These are phyloP conservation scores for Apiotrichum sp. DNA, from an alignment of 1,284 basidiomycete genomes.

Conservation along the genomic window DNA sequence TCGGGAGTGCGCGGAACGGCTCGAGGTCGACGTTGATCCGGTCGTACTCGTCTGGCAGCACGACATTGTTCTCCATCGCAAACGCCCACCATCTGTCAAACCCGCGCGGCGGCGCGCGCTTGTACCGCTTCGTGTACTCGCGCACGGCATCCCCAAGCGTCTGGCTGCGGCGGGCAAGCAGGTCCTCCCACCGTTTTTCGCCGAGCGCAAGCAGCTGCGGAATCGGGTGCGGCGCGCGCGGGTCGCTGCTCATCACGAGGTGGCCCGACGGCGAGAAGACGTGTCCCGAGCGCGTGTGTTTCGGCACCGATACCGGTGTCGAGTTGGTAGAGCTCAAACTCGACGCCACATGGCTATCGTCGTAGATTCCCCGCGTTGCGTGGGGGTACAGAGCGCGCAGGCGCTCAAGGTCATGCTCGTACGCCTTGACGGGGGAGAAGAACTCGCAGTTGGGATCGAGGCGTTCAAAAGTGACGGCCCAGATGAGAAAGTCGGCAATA, in stretches of 20 bases:
- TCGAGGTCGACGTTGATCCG: constrained; percentile 67
- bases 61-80: constrained; percentile 61
- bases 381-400: constrained; percentile 19
- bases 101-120: constrained; percentile 69
- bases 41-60: constrained; percentile 86
- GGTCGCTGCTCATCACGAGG: constrained; percentile 30
- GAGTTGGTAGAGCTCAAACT: too few relatives aligned
- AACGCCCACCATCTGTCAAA: constrained; percentile 87
- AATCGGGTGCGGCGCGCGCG: constrained; percentile 61
- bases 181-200: constrained; percentile 60
- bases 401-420: constrained; percentile 32
- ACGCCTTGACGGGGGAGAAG: constrained; percentile 38
- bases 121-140: constrained; percentile 71
- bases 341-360: neutral
- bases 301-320: neutral
- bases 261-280: constrained; percentile 41
- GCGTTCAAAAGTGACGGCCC: too few relatives aligned
- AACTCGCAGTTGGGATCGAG: constrained; percentile 24
- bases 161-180: constrained; percentile 64
- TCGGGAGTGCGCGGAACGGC: constrained; percentile 70
- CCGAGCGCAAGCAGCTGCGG: constrained; percentile 69
- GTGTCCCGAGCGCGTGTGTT: constrained; percentile 6
- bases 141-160: constrained; percentile 64
- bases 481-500: too few relatives aligned
- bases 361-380: neutral